Evolutionary conservation across 1,284 basidiomycete genomes (phyloP), one percentile per base, ranked within the genome.

Genomic region (Ustilago crameri): DNA sequence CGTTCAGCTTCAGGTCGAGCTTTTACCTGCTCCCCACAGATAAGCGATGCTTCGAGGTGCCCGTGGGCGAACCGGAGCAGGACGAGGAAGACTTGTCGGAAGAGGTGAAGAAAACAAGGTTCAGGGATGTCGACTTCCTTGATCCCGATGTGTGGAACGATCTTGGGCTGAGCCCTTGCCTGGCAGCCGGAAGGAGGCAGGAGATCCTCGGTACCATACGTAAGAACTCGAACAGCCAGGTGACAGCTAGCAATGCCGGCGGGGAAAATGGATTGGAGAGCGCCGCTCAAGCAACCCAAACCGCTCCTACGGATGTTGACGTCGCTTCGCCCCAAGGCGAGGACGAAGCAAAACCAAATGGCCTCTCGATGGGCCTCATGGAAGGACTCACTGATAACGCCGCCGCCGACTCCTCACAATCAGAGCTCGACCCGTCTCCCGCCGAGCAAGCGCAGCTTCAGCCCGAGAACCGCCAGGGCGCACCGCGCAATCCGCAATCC

Each of bases 21-120:
- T 84, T 83, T 51, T 83, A 83, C 51, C 74, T 84, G 27, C 57
- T 84, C 2, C 82, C 82, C 5, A 48, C 62, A 14, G 54, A 78
- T 26, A 46, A 61, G 3, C 24, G 67, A 17, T 78, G 76, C 26
- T 78, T 78, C 42, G 72, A 78, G 22, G 43, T 66, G 8, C 59
- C 62, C 15, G 47, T 56, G 10, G 51, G 47, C 3, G 41, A 64
- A 2, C 23, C 45, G 9, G 63, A 67, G 9, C 44, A 67, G 34
- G 69, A 63, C n/a, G 63, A 70, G 17, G 63, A 65, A 30, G 51
- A 70, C 9, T 35, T 51, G 22, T 51, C 41, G n/a, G 69, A 73
- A 24, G 49, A 57, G 40, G 53, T 71, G 38, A 51, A 50, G 42
- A 55, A 56, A 9, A 14, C 30, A 9, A 42, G 55, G 9, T 64